phyloP scores from a whole-genome alignment of 192 early-diverging fungal species.

The Umbelopsis ramanniana region DNA sequence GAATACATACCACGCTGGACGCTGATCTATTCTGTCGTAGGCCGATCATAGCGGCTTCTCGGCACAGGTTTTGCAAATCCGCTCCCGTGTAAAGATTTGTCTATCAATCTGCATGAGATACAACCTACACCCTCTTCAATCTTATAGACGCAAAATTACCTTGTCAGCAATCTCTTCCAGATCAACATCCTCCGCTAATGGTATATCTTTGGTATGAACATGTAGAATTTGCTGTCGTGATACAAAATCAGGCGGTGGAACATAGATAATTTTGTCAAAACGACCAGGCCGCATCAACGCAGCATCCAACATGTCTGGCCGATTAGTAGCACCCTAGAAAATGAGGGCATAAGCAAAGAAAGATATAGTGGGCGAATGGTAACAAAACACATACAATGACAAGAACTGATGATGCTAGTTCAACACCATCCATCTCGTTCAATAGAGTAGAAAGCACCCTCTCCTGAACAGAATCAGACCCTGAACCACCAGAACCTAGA shows the following conservation, averaged over 20 bases:
- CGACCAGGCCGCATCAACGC: constrained; percentile 84
- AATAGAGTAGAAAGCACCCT: constrained; percentile 75
- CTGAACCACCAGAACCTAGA: constrained; percentile 53
- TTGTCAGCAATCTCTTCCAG: constrained; percentile 48
- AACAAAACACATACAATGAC: constrained; percentile 59
- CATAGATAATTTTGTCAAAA: constrained; percentile 83
- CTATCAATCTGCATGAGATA: constrained; percentile 31
- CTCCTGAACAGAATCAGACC: constrained; percentile 79
- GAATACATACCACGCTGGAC: constrained; percentile 30
- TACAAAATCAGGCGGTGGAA: constrained; percentile 60
- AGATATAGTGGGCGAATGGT: constrained; percentile 20
- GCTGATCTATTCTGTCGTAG: constrained; percentile 27
- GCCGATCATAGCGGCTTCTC: constrained; percentile 57
- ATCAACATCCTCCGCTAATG: constrained; percentile 54
- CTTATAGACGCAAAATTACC: constrained; percentile 34
- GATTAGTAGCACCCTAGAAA: constrained; percentile 80
- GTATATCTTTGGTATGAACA: constrained; percentile 56
- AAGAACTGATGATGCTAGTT: constrained; percentile 68
- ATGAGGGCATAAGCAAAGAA: background rate
- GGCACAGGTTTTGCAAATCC: constrained; percentile 58
- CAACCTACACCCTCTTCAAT: background rate
- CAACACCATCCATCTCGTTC: constrained; percentile 94
- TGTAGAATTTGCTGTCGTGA: constrained; percentile 52
- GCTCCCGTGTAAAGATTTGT: constrained; percentile 59
- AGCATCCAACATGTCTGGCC: constrained; percentile 86